Percentiles rank a stretch among this genome's conserved stretches.
phyloP scores from a whole-genome alignment of 2,329 filamentous ascomycete genomes.

The Chaetomiaceae sp. region DNA sequence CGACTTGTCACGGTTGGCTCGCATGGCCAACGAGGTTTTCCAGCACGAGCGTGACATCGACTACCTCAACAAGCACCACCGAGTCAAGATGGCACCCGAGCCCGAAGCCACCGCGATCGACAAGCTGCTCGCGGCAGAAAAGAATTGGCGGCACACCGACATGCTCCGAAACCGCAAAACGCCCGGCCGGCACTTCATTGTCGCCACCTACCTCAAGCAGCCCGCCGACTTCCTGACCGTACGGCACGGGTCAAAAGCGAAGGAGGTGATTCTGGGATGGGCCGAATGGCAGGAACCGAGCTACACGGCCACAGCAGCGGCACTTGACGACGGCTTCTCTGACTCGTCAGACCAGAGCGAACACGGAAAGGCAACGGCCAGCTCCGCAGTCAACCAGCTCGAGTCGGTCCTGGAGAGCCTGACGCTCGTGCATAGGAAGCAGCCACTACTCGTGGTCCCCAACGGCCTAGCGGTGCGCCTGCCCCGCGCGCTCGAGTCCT shows the following conservation, averaged over 20 bases:
- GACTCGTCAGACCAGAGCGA: background rate
- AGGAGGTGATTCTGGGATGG: conserved; percentile 11
- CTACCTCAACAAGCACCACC: background rate
- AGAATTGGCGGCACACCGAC: background rate
- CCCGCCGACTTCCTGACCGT: background rate
- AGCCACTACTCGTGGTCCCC: background rate
- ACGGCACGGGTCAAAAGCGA: background rate
- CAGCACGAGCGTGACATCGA: conserved; percentile 3
- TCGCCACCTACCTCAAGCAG: conserved; percentile 2
- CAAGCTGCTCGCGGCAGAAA: background rate
- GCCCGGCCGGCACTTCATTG: conserved; percentile 1
- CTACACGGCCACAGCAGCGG: too few species aligned
- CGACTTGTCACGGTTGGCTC: conserved; percentile 6
- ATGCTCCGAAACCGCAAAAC: background rate
- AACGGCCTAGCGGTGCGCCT: background rate
- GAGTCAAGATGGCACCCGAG: background rate
- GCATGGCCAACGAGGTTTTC: conserved; percentile 9
- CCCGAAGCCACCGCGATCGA: background rate
- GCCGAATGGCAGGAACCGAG: conserved; percentile 9
- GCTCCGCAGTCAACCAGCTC: background rate
- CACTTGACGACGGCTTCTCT: background rate
- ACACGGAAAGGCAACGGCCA: background rate
- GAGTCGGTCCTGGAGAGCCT: background rate
- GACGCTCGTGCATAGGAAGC: background rate
- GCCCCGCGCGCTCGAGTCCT: background rate